A percentile compares a stretch with the other conserved stretches of the same genome.
Conservation (phyloP, 345 rosid species). For the Salix dunnii region DNA sequence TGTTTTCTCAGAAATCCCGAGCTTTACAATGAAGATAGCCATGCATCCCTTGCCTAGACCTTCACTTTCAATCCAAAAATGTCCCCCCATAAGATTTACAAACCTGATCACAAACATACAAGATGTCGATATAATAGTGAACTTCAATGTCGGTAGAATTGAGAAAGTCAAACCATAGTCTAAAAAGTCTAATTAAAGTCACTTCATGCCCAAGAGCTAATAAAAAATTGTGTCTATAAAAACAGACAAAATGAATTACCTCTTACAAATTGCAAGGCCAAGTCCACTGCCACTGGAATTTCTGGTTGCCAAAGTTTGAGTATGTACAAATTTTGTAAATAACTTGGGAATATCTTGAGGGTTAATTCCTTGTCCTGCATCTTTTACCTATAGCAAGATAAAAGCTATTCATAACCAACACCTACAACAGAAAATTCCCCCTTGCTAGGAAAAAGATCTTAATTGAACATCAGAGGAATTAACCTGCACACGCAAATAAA, state of each 20-base stretch:
- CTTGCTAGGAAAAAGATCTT: background rate
- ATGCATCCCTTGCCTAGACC: slow-evolving; percentile 95
- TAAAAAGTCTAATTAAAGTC: background rate
- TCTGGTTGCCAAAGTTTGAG: slow-evolving; percentile 57
- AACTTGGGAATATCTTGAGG: slow-evolving; percentile 84
- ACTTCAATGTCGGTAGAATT: background rate
- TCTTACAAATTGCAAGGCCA: slow-evolving; percentile 96
- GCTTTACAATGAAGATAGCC: slow-evolving; percentile 74
- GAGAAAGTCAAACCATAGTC: background rate
- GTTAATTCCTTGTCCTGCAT: slow-evolving; percentile 77
- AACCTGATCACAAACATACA: slow-evolving; percentile 52
- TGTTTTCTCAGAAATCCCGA: slow-evolving; percentile 50
- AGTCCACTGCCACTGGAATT: slow-evolving; percentile 88
- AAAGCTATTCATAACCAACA: slow-evolving; percentile 4
- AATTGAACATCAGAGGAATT: slow-evolving; percentile 22
- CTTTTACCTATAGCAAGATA: slow-evolving; percentile 64
- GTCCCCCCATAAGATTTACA: slow-evolving; percentile 95
- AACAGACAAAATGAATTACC: slow-evolving; percentile 37
- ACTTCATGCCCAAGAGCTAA: background rate
- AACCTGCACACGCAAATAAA: slow-evolving; percentile 90
- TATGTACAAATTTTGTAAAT: slow-evolving; percentile 87
- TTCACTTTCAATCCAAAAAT: slow-evolving; percentile 94
- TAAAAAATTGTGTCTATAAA: background rate
- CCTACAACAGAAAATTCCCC: background rate
- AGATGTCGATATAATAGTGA: slow-evolving; percentile 1